A percentile compares a stretch with the other conserved stretches of the same genome.
Conservation (phyloP, 306 rosid species). For the Prinsepia uniflora region DNA sequence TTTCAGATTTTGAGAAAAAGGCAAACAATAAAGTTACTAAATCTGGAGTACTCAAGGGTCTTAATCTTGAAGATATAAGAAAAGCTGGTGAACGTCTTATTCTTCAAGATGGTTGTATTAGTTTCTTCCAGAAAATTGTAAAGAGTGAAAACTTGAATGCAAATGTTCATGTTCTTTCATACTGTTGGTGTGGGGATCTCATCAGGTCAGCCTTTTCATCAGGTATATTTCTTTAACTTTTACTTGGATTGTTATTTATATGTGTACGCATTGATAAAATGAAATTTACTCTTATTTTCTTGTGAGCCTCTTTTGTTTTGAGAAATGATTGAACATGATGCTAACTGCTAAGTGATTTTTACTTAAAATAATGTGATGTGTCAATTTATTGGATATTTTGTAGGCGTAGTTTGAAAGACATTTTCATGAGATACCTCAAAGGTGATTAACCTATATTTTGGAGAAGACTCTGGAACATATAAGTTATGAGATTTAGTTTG, state of each 20-base stretch:
- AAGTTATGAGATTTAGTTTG: background rate
- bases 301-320: background rate
- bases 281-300: background rate
- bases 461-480: background rate
- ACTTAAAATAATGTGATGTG: background rate
- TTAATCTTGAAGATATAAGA: constrained; percentile 78
- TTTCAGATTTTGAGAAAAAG: constrained; percentile 72
- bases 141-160: constrained; percentile 65
- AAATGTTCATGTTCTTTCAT: constrained; percentile 80
- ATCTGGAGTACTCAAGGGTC: constrained; percentile 89
- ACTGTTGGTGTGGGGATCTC: constrained; percentile 98
- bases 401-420: background rate
- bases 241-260: background rate
- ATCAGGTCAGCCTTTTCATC: constrained; percentile 80
- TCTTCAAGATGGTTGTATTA: constrained; percentile 82
- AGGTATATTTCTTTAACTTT: constrained; percentile 44
- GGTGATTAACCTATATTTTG: background rate
- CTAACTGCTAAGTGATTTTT: background rate
- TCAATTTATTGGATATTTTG: background rate
- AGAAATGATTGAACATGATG: background rate
- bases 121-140: constrained; percentile 58
- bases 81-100: constrained; percentile 91
- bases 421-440: background rate
- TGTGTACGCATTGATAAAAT: background rate
- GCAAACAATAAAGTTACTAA: constrained; percentile 84